Evolutionary conservation across 805 yeast species (phyloP).

Genomic region (Lipomyces orientalis): DNA sequence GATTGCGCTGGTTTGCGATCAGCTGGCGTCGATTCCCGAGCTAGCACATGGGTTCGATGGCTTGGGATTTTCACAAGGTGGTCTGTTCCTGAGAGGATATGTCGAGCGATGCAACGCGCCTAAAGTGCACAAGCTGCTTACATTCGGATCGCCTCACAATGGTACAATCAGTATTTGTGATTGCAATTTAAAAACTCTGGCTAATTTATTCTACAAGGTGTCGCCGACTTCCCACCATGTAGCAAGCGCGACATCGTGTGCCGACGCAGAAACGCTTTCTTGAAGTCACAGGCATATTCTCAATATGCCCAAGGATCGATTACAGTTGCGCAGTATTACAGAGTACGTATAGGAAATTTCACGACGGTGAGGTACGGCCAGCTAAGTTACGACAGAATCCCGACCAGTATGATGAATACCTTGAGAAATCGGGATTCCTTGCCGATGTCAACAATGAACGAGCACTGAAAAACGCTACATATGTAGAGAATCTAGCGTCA

Average conservation of each 20-base stretch:
- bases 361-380: not conserved
- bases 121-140: conserved; percentile 58
- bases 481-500: conserved; percentile 51
- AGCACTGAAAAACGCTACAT: conserved; percentile 47
- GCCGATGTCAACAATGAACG: conserved; percentile 73
- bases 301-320: conserved; percentile 60
- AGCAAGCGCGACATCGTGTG: conserved; percentile 63
- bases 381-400: conserved; percentile 49
- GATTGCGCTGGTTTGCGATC: conserved; percentile 60
- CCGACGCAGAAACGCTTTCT: conserved; percentile 55
- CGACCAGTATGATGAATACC: conserved; percentile 57
- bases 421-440: conserved; percentile 62
- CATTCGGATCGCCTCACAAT: conserved; percentile 83
- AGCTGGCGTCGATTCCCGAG: conserved; percentile 54
- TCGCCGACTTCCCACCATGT: conserved; percentile 66
- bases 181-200: not conserved
- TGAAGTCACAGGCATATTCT: conserved; percentile 67
- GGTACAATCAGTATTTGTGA: conserved; percentile 50
- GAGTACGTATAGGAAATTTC: conserved; percentile 44
- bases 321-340: conserved; percentile 77
- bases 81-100: conserved; percentile 72
- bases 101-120: conserved; percentile 61
- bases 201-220: conserved; percentile 21
- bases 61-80: conserved; percentile 85
- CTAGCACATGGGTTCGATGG: conserved; percentile 67